Evolutionary conservation across 495 filamentous ascomycete species (phyloP).

Genomic region (Neurospora africana): DNA sequence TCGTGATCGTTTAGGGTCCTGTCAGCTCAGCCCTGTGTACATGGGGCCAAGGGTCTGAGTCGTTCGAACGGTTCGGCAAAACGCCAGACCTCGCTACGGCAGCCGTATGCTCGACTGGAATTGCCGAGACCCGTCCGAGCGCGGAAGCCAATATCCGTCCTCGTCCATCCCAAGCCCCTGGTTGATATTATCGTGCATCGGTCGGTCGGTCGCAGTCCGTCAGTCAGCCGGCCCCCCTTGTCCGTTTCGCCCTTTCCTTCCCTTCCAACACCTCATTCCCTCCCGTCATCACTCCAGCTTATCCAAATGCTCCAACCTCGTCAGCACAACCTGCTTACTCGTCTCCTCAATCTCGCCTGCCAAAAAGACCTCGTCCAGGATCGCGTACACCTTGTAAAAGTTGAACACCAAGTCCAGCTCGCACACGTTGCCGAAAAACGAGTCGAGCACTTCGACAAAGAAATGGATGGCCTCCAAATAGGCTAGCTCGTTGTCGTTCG

Average conservation of each 20-base stretch:
- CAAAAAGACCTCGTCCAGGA: slow-evolving; percentile 89
- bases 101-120: not conserved
- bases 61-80: not conserved
- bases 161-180: not conserved
- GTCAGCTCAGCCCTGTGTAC: not conserved
- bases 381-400: slow-evolving; percentile 99
- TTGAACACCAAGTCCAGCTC: slow-evolving; percentile 99
- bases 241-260: not conserved
- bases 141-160: not conserved
- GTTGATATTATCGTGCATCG: not conserved
- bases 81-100: not conserved
- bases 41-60: not conserved
- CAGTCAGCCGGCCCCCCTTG: not conserved
- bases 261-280: not conserved
- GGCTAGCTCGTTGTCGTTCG: slow-evolving; percentile 96
- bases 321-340: slow-evolving; percentile 93
- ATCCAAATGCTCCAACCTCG: slow-evolving; percentile 87
- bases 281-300: slow-evolving; percentile 64
- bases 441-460: slow-evolving; percentile 96
- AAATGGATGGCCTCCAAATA: slow-evolving; percentile 98
- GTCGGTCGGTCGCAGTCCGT: not conserved
- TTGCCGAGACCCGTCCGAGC: not conserved
- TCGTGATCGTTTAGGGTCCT: not conserved
- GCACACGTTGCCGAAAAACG: slow-evolving; percentile 98
- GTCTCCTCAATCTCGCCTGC: slow-evolving; percentile 98